Conservation (phyloP, 1,139 yeast genomes). For the Taphrina confusa region DNA sequence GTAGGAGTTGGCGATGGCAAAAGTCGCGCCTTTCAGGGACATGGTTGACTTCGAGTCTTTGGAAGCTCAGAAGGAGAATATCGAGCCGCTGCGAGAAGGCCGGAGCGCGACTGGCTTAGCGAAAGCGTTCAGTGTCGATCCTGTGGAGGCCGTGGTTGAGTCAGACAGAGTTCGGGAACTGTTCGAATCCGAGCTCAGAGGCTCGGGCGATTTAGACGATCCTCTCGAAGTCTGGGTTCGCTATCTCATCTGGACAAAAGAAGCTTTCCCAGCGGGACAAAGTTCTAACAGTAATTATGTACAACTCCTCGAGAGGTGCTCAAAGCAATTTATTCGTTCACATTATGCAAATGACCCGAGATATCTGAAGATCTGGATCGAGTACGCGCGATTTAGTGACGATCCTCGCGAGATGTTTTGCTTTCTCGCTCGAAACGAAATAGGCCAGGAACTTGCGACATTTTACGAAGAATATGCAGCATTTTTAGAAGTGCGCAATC, state of each 20-base stretch:
- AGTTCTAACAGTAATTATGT: constrained; percentile 68
- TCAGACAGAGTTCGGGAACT: constrained; percentile 37
- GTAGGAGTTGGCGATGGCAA: constrained; percentile 5
- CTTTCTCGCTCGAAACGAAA: constrained; percentile 70
- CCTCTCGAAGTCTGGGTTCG: constrained; percentile 73
- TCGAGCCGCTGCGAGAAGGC: constrained; percentile 68
- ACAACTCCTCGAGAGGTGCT: constrained; percentile 67
- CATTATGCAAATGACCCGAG: constrained; percentile 80
- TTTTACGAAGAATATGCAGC: constrained; percentile 82
- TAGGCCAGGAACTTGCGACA: constrained; percentile 66
- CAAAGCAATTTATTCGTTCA: constrained; percentile 67
- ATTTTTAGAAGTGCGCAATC: constrained; percentile 58
- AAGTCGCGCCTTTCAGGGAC: background rate
- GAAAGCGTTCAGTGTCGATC: constrained; percentile 48
- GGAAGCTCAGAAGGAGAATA: constrained; percentile 79
- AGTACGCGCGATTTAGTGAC: constrained; percentile 68
- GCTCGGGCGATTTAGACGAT: constrained; percentile 69
- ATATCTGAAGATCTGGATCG: constrained; percentile 77
- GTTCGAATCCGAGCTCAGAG: constrained; percentile 53
- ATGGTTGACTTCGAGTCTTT: constrained; percentile 51
- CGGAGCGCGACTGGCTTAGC: constrained; percentile 65
- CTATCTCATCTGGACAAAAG: constrained; percentile 71
- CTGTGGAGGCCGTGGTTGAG: constrained; percentile 34
- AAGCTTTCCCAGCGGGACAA: constrained; percentile 67
- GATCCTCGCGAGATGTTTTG: constrained; percentile 71